phyloP scores from a whole-genome alignment of 768 basidiomycete genomes.

The Psilocybe azurescens region DNA sequence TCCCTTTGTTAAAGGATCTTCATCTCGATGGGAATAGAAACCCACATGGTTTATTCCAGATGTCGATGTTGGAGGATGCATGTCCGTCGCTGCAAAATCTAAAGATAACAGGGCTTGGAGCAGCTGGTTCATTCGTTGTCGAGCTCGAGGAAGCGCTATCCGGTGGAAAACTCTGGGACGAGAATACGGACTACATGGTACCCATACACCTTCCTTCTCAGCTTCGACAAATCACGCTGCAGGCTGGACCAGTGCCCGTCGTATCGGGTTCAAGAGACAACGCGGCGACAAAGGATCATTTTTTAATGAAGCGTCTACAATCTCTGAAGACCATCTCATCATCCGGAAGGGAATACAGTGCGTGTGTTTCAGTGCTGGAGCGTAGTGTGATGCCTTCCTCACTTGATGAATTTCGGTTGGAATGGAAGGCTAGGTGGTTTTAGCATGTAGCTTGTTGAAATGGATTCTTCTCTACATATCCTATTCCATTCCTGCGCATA shows the following conservation, averaged over 20 bases:
- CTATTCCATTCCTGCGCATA: too few relatives aligned
- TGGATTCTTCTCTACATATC: too few relatives aligned
- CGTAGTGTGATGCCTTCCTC: neutral
- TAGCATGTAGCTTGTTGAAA: too few relatives aligned
- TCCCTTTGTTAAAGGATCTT: constrained; percentile 41
- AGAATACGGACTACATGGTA: constrained; percentile 20
- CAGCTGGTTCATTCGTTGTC: constrained; percentile 44
- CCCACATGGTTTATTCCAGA: constrained; percentile 50
- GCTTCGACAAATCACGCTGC: constrained; percentile 29
- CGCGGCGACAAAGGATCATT: constrained; percentile 27
- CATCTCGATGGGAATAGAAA: constrained; percentile 56
- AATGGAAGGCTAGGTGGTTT: neutral
- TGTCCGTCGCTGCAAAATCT: constrained; percentile 46
- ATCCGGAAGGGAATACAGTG: neutral
- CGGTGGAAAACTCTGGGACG: neutral
- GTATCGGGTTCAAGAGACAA: constrained; percentile 7
- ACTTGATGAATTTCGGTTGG: neutral
- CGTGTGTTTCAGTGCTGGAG: neutral
- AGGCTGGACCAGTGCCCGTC: constrained; percentile 31
- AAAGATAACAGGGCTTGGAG: constrained; percentile 46
- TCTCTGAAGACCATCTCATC: constrained; percentile 7
- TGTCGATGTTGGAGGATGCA: constrained; percentile 40
- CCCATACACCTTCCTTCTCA: constrained; percentile 31
- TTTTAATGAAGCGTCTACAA: constrained; percentile 34
- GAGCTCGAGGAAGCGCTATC: constrained; percentile 43